Base-by-base conservation (phyloP, 2,329 filamentous ascomycete species). In the Exserohilum rostratum region DNA sequence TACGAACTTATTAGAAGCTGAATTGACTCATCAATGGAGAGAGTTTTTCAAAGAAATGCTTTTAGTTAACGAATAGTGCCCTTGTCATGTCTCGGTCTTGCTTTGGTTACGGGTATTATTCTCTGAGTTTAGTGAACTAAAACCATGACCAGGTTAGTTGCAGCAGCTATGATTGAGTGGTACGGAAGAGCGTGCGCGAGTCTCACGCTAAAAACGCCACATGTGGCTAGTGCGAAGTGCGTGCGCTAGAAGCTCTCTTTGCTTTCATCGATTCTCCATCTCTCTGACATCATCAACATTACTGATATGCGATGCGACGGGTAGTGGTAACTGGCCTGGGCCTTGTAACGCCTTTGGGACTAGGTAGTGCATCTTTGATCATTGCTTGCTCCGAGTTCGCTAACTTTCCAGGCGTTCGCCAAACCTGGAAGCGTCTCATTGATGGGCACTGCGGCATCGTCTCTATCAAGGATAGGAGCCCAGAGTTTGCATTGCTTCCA, bases 371-470 rank as follows among this genome's bases (percentile, higher is more conserved):
- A 2, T 17, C 3, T 31, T 13, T 12, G 34, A 42, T 35, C 27
- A 34, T 15, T 22, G 11, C 9, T n/a, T 17, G 29, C 34, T 6
- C 18, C 12, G 2, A 31, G 7, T 44, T n/a, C 30, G 15, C 50
- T 64, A 30, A 57, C 17, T 12, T 2, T 25, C 3, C 53, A 87
- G 85, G 92, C 58, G 82, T 90, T 60, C 86, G 85, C 62, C 85
- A 80, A 51, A 90, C 90, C 57, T 99, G 95, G 95, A 83, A 79
- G 56, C 88, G 90, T 48, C 85, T 99, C 37, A 75, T 98, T 27
- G 86, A 90, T 37, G 87, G 91, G 39, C 82, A 93, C 34, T 92
- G 88, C 58, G 95, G 93, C 60, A 86, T 99, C 66, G 83, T 87
- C 53, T 93, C 90, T 65, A 83, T 95, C 47, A 83, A 83, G 53